Conservation (phyloP, 306 rosid genomes). For the barrel medic (Medicago truncatula) region MtrunA17r5.0-ANR NC_053045.1:47006501-47007000, state of each 20-base stretch:
- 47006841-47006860: neutral
- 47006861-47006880: neutral
- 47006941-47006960: no score
- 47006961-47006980: no score
- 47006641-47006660: neutral
- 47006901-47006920: neutral
- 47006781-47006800: conserved; percentile 93
- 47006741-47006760: conserved; percentile 91
- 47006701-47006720: conserved; percentile 92
- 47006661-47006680: conserved; percentile 70
- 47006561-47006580: neutral
- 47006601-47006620: neutral
- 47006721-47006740: conserved; percentile 80
- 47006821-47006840: conserved; percentile 31
- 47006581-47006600: conserved; percentile 7
- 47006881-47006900: neutral
- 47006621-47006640: conserved; percentile 26
- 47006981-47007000: neutral
- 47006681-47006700: conserved; percentile 90
- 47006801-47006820: conserved; percentile 69
- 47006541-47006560: conserved; percentile 2
- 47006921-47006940: neutral
- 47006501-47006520: conserved; percentile 98
- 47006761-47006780: conserved; percentile 97
- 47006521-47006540: conserved; percentile 35